Conservation (phyloP, 192 early-diverging fungal species). For the Rhizoclosmatium globosum region DNA sequence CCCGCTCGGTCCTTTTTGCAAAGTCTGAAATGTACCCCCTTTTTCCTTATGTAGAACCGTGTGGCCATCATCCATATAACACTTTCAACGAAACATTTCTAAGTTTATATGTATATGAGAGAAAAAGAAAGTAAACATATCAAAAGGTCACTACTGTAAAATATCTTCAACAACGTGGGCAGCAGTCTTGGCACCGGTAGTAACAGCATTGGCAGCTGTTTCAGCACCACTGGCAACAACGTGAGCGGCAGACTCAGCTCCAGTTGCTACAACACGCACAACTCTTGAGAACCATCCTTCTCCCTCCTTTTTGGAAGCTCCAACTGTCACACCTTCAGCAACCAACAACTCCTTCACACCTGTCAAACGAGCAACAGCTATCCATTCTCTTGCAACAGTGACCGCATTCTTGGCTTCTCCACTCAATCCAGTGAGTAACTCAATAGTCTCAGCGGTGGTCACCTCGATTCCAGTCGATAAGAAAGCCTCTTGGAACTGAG, state of each 20-base stretch:
- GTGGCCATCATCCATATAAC: too few relatives aligned
- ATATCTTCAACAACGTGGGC: too few relatives aligned
- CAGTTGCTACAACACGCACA: slow-evolving; percentile 32
- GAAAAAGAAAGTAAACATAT: too few relatives aligned
- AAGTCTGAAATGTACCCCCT: too few relatives aligned
- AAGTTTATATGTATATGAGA: too few relatives aligned
- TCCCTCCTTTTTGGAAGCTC: neutral
- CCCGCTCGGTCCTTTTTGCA: too few relatives aligned
- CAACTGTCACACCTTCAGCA: neutral
- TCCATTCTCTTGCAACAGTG: slow-evolving; percentile 22
- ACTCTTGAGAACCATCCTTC: slow-evolving; percentile 31
- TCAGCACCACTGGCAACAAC: slow-evolving; percentile 29
- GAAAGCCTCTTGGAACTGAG: slow-evolving; percentile 10
- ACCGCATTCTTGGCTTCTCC: slow-evolving; percentile 4
- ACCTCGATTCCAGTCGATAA: slow-evolving; percentile 26
- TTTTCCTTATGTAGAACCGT: too few relatives aligned
- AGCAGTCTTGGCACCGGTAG: too few relatives aligned
- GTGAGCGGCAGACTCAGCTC: slow-evolving; percentile 23
- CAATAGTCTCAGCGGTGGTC: neutral
- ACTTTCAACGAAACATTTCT: too few relatives aligned
- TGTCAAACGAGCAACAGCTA: slow-evolving; percentile 10
- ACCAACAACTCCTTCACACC: slow-evolving; percentile 4
- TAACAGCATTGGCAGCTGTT: slow-evolving; percentile 18
- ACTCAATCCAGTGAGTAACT: neutral
- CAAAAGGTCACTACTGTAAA: too few relatives aligned